Percentiles rank a stretch among this genome's conserved stretches.
phyloP scores from a whole-genome alignment of 1,284 basidiomycete species.

The Marasmius fiardii region DNA sequence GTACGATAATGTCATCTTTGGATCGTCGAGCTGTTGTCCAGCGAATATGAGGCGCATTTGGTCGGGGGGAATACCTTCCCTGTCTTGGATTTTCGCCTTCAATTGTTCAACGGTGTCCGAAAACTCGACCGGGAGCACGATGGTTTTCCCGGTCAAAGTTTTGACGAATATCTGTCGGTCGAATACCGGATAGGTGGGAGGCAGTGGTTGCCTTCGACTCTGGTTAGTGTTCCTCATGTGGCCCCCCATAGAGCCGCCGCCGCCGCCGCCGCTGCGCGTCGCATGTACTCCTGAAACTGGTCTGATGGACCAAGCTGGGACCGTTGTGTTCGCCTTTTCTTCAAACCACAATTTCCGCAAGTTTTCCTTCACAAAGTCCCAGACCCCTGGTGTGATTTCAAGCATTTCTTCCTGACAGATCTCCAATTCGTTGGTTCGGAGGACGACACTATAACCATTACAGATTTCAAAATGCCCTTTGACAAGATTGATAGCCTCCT shows the following conservation, averaged over 20 bases:
- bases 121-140: not conserved
- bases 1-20: not conserved
- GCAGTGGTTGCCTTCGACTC: too few relatives aligned
- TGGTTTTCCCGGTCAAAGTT: constrained; percentile 1
- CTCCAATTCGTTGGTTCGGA: not conserved
- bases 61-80: constrained; percentile 2
- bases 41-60: not conserved
- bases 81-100: constrained; percentile 5
- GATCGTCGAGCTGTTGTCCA: not conserved
- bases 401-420: not conserved
- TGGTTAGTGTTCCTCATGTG: too few relatives aligned
- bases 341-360: not conserved
- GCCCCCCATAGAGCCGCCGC: too few relatives aligned
- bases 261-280: too few relatives aligned
- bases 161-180: too few relatives aligned
- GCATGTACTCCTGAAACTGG: too few relatives aligned
- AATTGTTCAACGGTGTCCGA: constrained; percentile 7
- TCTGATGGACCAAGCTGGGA: too few relatives aligned
- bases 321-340: not conserved
- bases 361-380: not conserved
- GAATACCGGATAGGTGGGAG: too few relatives aligned
- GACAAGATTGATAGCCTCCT: not conserved
- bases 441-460: not conserved
- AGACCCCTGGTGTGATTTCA: not conserved
- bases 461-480: not conserved